Evolutionary conservation across 352 stramenopile genomes (phyloP), one percentile per base, ranked within the genome.

Genomic region (Globisporangium perplexum): DNA sequence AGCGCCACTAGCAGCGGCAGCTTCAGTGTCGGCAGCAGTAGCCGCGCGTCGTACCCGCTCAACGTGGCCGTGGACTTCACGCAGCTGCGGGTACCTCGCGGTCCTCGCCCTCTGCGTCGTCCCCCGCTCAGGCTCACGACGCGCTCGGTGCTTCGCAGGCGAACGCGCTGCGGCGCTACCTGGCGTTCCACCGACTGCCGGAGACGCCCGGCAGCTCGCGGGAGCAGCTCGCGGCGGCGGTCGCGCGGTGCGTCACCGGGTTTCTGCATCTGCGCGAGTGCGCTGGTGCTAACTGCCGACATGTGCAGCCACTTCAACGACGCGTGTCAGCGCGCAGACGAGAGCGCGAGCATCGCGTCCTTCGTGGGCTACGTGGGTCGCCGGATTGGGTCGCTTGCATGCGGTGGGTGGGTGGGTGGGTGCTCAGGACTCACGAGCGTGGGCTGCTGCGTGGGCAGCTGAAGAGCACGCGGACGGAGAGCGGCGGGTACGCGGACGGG

Each of bases 51-150:
- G 59, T 90, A 88, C 60, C 77, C 77, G 45, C 42, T 74, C 45
- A 71, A 76, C 53, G 66, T 87, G 45, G 65, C 67, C 20, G 77
- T 88, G 39, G 80, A 88, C 67, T 90, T 90, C 46, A 88, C 77
- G 46, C 65, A 73, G 62, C 63, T 90, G 57, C 69, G 59, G 61
- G 80, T 90, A 53, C 55, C 69, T 44, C 20, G 11, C 22, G 10
- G 12, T 14, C n/a, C 42, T 24, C 17, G 3, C 24, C 18, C 14
- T 38, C 17, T 41, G 47, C 20, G 20, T 18, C 23, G n/a, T 43
- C 18, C 11, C 17, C 35, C 23, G n/a, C 24, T 45, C 3, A 1
- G 22, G 35, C 17, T 53, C 7, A 35, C 3, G 7, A 36, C 8
- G 26, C 38, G 22, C 20, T 6, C 33, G 33, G 10, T 26, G n/a